phyloP scores from a whole-genome alignment of 805 yeast genomes.

The Tanozyma kutaoensis region DNA sequence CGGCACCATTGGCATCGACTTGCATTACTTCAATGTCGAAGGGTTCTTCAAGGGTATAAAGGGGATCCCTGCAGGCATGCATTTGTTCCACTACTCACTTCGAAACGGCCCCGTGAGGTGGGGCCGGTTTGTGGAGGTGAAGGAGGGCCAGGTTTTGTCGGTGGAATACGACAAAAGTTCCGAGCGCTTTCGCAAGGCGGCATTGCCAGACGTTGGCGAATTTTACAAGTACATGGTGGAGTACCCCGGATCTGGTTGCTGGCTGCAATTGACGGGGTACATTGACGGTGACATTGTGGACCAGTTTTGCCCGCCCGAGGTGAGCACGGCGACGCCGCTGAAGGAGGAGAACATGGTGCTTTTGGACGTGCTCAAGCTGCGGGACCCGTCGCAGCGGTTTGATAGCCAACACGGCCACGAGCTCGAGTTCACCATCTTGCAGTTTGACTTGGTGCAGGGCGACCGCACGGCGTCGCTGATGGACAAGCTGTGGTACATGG shows the following conservation, averaged over 20 bases:
- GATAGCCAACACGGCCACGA: slow-evolving; percentile 18
- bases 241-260: slow-evolving; percentile 17
- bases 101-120: slow-evolving; percentile 13
- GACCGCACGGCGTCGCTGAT: slow-evolving; percentile 35
- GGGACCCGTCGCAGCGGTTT: slow-evolving; percentile 6
- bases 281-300: slow-evolving; percentile 13
- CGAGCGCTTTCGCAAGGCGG: too few species aligned
- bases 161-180: slow-evolving; percentile 30
- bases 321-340: slow-evolving; percentile 36
- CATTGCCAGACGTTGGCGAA: slow-evolving; percentile 13
- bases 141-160: slow-evolving; percentile 17
- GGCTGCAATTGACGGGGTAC: slow-evolving; percentile 4
- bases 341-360: slow-evolving; percentile 33
- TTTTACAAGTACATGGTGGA: slow-evolving; percentile 20
- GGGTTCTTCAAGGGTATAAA: slow-evolving; percentile 36
- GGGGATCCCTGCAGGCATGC: slow-evolving; percentile 35
- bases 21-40: slow-evolving; percentile 32
- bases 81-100: slow-evolving; percentile 36
- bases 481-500: slow-evolving; percentile 52
- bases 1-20: slow-evolving; percentile 30
- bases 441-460: slow-evolving; percentile 17
- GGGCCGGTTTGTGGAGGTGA: slow-evolving; percentile 26
- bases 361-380: slow-evolving; percentile 15
- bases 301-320: too few species aligned
- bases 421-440: slow-evolving; percentile 28